A percentile compares a stretch with the other conserved stretches of the same genome.
Evolutionary conservation across 257 asterid genomes (phyloP).

Genomic region (Solanum corneliomulleri): DNA sequence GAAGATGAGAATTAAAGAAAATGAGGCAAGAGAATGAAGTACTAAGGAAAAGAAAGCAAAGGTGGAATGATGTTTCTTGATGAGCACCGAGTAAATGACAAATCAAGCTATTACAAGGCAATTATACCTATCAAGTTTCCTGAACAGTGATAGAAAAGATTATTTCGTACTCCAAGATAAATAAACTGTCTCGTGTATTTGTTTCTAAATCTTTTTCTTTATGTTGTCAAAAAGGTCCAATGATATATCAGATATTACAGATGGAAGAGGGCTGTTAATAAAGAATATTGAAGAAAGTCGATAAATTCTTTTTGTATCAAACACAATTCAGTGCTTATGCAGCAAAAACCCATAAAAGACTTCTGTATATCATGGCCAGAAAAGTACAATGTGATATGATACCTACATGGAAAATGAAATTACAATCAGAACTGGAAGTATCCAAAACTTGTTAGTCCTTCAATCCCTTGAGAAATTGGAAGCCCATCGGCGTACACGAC

Average conservation of each 20-base stretch:
- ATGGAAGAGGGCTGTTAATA: neutral
- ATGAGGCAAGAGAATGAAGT: neutral
- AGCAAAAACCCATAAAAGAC: neutral
- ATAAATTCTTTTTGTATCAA: neutral
- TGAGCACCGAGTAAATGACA: neutral
- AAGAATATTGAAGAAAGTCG: neutral
- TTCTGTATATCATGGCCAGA: neutral
- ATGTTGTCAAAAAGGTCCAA: neutral
- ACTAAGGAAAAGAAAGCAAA: neutral
- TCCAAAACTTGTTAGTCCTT: conserved; percentile 19
- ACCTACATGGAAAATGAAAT: neutral
- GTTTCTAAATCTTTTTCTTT: neutral
- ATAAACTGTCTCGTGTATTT: neutral
- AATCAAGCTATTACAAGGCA: neutral
- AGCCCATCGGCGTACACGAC: conserved; percentile 69
- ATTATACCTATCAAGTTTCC: neutral
- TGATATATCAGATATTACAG: neutral
- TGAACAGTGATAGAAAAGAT: neutral
- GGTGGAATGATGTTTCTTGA: neutral
- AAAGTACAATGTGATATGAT: neutral
- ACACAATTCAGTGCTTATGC: neutral
- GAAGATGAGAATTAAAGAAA: neutral
- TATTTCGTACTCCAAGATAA: neutral
- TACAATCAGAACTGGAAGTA: neutral
- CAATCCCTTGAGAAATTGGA: conserved; percentile 44